Evolutionary conservation across 192 early-diverging fungal genomes (phyloP), one percentile per base, ranked within the genome.

Genomic region (Coemansia sp.): DNA sequence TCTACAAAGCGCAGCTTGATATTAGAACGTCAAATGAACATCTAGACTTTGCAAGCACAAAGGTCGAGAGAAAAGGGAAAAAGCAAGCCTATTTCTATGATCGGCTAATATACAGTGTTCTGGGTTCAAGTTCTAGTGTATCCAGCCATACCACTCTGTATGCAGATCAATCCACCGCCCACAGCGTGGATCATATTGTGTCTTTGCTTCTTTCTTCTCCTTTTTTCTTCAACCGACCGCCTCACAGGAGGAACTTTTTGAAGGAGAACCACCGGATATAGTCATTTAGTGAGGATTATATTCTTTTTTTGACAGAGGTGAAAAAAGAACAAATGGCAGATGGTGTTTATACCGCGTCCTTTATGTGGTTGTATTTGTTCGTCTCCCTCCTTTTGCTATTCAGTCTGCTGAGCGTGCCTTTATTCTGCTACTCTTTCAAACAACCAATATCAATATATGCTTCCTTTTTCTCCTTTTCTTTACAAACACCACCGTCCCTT

Each of bases 181-280:
- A 6, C 38, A 13, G 39, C 39, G 57, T 13, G 57, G 57, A 59
- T 59, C 57, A n/a, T n/a, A 59, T 59, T 59, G 57, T 59, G 39
- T 41, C 52, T 48, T 48, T 48, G 11, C n/a, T 48, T 5, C 6
- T 11, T n/a, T n/a, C 18, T 12, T 45, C 52, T 26, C 13, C 13
- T 15, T 9, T n/a, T 23, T 13, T 26, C 19, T 21, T 23, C 52
- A 18, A 18, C 48, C 19, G n/a, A 54, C 52, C 52, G 23, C 52
- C 52, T 9, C 52, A 9, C 23, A 26, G 48, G n/a, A n/a, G 16
- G 52, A 54, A 10, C 32, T 1, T 32, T 32, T 32, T 32, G 32
- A 54, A 26, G 52, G 26, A 54, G 8, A 54, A 26, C 19, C 21
- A 23, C 21, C 9, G 52, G 9, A 11, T 4, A 8, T 0, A 2